Evolutionary conservation across 169 alveolate genomes (phyloP).

Genomic region (Eimeria acervulina): DNA sequence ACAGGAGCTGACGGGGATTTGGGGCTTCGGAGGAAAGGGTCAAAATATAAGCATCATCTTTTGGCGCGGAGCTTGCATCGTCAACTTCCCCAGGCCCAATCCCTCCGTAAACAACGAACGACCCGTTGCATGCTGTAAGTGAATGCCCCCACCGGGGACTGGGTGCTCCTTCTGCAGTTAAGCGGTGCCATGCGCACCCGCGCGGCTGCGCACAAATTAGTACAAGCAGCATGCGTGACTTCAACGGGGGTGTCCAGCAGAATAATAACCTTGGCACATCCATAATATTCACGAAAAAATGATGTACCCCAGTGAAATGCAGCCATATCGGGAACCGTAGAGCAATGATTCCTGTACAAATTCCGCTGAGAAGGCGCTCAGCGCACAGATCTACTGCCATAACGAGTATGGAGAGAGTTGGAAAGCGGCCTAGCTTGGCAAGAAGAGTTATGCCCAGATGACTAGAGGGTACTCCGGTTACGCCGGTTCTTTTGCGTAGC

Average conservation of each 20-base stretch:
- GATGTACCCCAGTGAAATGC: too few relatives aligned
- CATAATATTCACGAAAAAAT: too few relatives aligned
- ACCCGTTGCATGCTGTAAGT: slow-evolving; percentile 35
- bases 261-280: not conserved
- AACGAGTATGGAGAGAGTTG: not conserved
- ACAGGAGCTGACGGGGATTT: slow-evolving; percentile 58
- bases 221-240: not conserved
- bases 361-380: not conserved
- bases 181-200: slow-evolving; percentile 79
- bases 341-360: not conserved
- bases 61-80: slow-evolving; percentile 21
- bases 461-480: not conserved
- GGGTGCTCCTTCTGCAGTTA: slow-evolving; percentile 68
- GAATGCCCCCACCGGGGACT: slow-evolving; percentile 78
- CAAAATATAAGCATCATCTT: slow-evolving; percentile 56
- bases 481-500: not conserved
- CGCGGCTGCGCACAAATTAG: slow-evolving; percentile 67
- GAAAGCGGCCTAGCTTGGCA: not conserved
- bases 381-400: not conserved
- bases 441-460: not conserved
- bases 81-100: slow-evolving; percentile 70
- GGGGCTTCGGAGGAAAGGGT: slow-evolving; percentile 67
- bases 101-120: slow-evolving; percentile 63
- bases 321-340: not conserved
- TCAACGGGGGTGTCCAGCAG: not conserved